phyloP scores from a whole-genome alignment of 768 basidiomycete genomes.

The Tricholoma sp. region DNA sequence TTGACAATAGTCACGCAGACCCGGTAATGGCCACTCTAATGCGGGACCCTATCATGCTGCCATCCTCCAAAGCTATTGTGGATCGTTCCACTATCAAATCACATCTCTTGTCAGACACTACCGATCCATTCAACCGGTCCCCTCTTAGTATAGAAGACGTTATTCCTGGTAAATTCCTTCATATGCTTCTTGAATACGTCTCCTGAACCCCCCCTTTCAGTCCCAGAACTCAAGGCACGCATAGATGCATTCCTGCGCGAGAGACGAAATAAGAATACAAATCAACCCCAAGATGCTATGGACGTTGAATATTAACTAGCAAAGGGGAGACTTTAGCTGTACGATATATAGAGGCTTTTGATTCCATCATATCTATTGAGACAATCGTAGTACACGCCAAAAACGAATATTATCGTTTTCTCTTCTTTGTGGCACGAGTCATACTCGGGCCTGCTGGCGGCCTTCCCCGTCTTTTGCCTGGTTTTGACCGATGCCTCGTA shows the following conservation, averaged over 20 bases:
- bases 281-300: constrained; percentile 12
- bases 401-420: constrained; percentile 33
- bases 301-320: constrained; percentile 8
- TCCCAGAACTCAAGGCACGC: constrained; percentile 62
- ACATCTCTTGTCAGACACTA: constrained; percentile 84
- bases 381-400: not conserved
- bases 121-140: constrained; percentile 92
- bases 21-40: constrained; percentile 90
- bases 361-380: not conserved
- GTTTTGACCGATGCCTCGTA: constrained; percentile 29
- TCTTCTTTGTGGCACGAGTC: constrained; percentile 39
- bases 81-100: constrained; percentile 94
- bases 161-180: constrained; percentile 49
- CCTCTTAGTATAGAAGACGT: constrained; percentile 80
- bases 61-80: constrained; percentile 71
- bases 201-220: constrained; percentile 27
- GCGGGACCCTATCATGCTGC: constrained; percentile 91
- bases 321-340: constrained; percentile 1
- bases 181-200: constrained; percentile 9
- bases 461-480: constrained; percentile 26
- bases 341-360: constrained; percentile 6
- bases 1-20: constrained; percentile 39
- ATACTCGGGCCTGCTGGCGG: constrained; percentile 26
- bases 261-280: constrained; percentile 36
- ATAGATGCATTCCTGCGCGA: constrained; percentile 71